A percentile compares a stretch with the other conserved stretches of the same genome.
Evolutionary conservation across 2,329 filamentous ascomycete species (phyloP).

Genomic region (Blumeriella jaapii): DNA sequence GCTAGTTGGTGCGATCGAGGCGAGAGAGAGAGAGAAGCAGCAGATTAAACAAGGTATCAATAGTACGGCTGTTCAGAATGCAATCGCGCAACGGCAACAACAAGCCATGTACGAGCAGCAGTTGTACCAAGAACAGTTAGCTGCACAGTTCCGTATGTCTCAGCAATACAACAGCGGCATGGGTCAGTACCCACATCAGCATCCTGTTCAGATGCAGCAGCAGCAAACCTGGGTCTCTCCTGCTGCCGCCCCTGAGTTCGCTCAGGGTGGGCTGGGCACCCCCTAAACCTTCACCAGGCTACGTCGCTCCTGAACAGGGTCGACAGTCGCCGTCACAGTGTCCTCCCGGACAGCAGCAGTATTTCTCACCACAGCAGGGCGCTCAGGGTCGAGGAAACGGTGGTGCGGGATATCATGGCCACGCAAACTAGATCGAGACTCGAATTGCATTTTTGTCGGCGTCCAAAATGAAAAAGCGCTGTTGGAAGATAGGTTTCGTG

Average conservation of each 20-base stretch:
- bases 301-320: conserved; percentile 6
- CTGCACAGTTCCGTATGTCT: conserved; percentile 13
- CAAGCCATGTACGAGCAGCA: conserved; percentile 28
- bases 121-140: conserved; percentile 13
- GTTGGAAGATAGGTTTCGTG: neutral
- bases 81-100: conserved; percentile 57
- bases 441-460: neutral
- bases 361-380: conserved; percentile 11
- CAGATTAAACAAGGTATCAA: conserved; percentile 58
- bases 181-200: conserved; percentile 20
- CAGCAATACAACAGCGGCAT: conserved; percentile 19
- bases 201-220: conserved; percentile 16
- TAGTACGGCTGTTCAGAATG: conserved; percentile 60
- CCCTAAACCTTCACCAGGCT: conserved; percentile 13
- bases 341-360: conserved; percentile 12
- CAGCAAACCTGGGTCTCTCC: conserved; percentile 23
- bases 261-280: conserved; percentile 29
- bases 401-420: conserved; percentile 11
- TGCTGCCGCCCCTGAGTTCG: conserved; percentile 24
- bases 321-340: conserved; percentile 14
- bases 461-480: neutral
- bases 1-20: conserved; percentile 68
- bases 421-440: conserved; percentile 7
- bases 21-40: conserved; percentile 65
- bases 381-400: conserved; percentile 10